phyloP scores from a whole-genome alignment of 2,329 filamentous ascomycete species.

The Huntiella decipiens region DNA sequence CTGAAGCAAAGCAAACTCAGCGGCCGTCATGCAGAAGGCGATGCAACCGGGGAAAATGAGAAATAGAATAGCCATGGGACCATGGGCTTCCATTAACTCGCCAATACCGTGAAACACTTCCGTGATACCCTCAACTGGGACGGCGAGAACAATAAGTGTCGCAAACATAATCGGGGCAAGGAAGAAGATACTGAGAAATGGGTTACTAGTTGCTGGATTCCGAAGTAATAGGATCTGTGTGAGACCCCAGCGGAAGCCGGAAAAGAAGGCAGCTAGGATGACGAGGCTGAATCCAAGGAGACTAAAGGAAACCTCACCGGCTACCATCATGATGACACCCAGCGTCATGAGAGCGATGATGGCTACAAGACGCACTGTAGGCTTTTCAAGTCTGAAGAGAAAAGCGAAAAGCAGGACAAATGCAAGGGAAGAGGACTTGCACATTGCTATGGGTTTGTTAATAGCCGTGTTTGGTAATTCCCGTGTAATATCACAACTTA shows the following conservation, averaged over 20 bases:
- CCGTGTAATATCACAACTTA: constrained; percentile 21
- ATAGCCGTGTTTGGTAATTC: background rate
- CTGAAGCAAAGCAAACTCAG: constrained; percentile 86
- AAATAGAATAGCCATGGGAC: constrained; percentile 49
- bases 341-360: constrained; percentile 86
- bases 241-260: constrained; percentile 94
- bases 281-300: constrained; percentile 75
- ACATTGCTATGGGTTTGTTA: constrained; percentile 50
- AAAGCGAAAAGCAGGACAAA: constrained; percentile 95
- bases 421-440: constrained; percentile 87
- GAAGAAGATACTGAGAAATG: constrained; percentile 93
- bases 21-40: constrained; percentile 91
- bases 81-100: constrained; percentile 46
- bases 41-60: constrained; percentile 78
- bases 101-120: constrained; percentile 47
- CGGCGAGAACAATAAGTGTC: constrained; percentile 58
- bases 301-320: constrained; percentile 81
- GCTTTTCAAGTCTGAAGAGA: constrained; percentile 73
- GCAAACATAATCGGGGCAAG: constrained; percentile 95
- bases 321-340: constrained; percentile 96
- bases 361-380: constrained; percentile 64
- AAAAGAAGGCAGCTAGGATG: constrained; percentile 86
- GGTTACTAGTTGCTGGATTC: constrained; percentile 87
- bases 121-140: constrained; percentile 66
- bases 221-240: constrained; percentile 89